Conservation (phyloP, 2,329 filamentous ascomycete species). For the Fusarium humuli region DNA sequence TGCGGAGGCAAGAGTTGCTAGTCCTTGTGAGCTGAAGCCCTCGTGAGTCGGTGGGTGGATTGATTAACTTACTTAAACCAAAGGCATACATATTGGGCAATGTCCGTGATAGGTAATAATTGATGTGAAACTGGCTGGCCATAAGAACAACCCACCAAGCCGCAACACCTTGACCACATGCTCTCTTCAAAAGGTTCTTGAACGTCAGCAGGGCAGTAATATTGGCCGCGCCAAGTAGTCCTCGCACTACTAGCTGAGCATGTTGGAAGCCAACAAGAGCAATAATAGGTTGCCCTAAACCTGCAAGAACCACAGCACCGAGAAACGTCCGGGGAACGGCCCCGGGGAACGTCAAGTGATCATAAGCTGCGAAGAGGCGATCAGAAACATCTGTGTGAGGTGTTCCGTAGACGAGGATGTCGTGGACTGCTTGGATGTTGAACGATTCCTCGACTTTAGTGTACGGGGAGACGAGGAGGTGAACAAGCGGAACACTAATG, state of each 20-base stretch:
- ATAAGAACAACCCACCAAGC: slow-evolving; percentile 86
- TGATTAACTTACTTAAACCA: slow-evolving; percentile 73
- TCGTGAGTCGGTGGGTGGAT: background rate
- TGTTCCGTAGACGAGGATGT: slow-evolving; percentile 84
- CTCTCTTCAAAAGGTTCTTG: slow-evolving; percentile 69
- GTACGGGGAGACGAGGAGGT: slow-evolving; percentile 82
- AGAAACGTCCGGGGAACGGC: slow-evolving; percentile 92
- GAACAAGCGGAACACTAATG: slow-evolving; percentile 71
- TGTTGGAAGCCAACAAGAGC: slow-evolving; percentile 65
- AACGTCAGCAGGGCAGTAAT: slow-evolving; percentile 75
- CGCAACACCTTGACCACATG: slow-evolving; percentile 75
- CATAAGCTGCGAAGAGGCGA: slow-evolving; percentile 75
- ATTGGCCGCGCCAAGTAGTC: slow-evolving; percentile 82
- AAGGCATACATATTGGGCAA: slow-evolving; percentile 98
- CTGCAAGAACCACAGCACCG: slow-evolving; percentile 81
- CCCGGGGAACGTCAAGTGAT: slow-evolving; percentile 91
- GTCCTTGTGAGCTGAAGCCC: background rate
- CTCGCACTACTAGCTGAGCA: slow-evolving; percentile 75
- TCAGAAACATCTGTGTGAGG: slow-evolving; percentile 67
- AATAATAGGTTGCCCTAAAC: slow-evolving; percentile 75
- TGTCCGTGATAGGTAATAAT: slow-evolving; percentile 92
- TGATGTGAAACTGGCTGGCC: slow-evolving; percentile 87
- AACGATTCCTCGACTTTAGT: slow-evolving; percentile 99
- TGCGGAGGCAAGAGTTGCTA: slow-evolving; percentile 74
- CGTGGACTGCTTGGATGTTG: slow-evolving; percentile 93